Percentiles rank a stretch among this genome's conserved stretches.
phyloP scores from a whole-genome alignment of 2,329 filamentous ascomycete genomes.

The Epichloe sibirici region DNA sequence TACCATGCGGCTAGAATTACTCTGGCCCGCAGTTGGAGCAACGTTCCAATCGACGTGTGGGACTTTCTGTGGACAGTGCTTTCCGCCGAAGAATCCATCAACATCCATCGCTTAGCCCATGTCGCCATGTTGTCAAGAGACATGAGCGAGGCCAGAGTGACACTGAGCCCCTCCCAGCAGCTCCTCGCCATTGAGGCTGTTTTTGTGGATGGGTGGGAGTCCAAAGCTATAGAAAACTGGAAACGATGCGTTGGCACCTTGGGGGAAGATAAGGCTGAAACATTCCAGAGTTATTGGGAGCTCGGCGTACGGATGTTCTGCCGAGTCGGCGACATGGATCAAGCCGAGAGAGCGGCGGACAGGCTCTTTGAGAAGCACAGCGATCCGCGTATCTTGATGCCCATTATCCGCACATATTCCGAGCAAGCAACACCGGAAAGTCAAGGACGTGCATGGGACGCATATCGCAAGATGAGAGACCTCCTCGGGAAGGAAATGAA shows the following conservation, averaged over 20 bases:
- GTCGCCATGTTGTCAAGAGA: conserved; percentile 52
- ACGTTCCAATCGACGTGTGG: conserved; percentile 50
- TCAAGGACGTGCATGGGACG: conserved; percentile 49
- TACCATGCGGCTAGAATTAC: conserved; percentile 34
- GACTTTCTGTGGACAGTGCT: conserved; percentile 53
- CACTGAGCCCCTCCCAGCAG: conserved; percentile 44
- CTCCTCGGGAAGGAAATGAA: conserved; percentile 48
- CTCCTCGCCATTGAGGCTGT: conserved; percentile 57
- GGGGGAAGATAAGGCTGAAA: conserved; percentile 31
- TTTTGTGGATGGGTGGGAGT: conserved; percentile 48
- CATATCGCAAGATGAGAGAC: conserved; percentile 53
- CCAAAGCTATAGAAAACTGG: conserved; percentile 52
- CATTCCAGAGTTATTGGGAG: conserved; percentile 46
- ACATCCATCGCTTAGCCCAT: conserved; percentile 46
- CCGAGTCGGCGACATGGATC: conserved; percentile 41
- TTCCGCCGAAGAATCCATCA: conserved; percentile 36
- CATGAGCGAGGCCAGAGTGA: conserved; percentile 46
- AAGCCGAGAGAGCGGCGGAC: conserved; percentile 44
- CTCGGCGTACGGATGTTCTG: conserved; percentile 55
- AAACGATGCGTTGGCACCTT: conserved; percentile 42
- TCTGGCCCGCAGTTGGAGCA: conserved; percentile 34
- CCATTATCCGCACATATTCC: conserved; percentile 58
- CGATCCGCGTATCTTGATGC: conserved; percentile 47
- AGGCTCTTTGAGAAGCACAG: conserved; percentile 37
- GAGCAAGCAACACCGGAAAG: conserved; percentile 32